Evolutionary conservation across 164 flowering plant genomes (phyloP), one percentile per base, ranked within the genome.

Genomic region (Saururus chinensis): DNA sequence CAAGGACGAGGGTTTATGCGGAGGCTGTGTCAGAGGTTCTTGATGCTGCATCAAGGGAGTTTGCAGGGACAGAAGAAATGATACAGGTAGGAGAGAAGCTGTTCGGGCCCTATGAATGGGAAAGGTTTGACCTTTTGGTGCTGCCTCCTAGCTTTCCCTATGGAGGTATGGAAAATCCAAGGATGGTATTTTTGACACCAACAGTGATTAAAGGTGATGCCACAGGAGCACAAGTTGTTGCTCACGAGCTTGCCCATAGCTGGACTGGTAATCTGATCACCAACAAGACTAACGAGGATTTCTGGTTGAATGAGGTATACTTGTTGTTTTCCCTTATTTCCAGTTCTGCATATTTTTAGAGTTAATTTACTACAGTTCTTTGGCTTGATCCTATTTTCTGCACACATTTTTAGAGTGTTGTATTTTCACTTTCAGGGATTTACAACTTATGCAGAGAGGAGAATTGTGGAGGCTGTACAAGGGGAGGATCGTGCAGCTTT

Each of bases 131-230:
- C 77, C 60, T 93, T 74, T 66, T 90, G 65, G 98, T 93, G 57
- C 60, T 93, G 79, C 98, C 98, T 0, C 97, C 96, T n/a, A 93
- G 98, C 70, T 93, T 90, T 70, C 98, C 98, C 9, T 90, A 84
- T 51, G 98, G 95, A 1, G 98, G 98, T 8, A 93, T 93, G 98
- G 98, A 93, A 81, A 93, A 93, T 68, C 98, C 98, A 11, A 86
- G 86, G 78, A 85, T 93, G 92, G 85, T 80, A 62, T 93, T 93
- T 70, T 71, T 93, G 81, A 93, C 98, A 6, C 98, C 98, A 0
- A 90, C 97, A 0, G 95, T 93, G 70, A 86, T 93, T 24, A 90
- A 80, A 64, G 96, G 98, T 37, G 96, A 93, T 65, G 87, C 84
- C 0, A 86, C 74, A 20, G 97, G 98, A 0, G 96, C 90, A 0